phyloP scores from a whole-genome alignment of 1,284 basidiomycete species.

The Papiliotrema terrestris region DNA sequence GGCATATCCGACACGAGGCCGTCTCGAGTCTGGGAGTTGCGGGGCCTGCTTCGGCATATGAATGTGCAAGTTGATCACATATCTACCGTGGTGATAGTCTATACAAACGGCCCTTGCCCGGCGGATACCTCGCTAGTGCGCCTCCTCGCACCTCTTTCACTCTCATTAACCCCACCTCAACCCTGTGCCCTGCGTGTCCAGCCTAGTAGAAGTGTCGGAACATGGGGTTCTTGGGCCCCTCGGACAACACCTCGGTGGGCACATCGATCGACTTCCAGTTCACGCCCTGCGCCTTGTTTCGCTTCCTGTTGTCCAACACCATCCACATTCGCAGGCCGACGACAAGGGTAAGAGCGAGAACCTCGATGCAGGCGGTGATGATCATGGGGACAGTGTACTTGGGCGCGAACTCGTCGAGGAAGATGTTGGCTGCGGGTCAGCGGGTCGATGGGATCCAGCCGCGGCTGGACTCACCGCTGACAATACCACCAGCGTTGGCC shows the following conservation, averaged over 20 bases:
- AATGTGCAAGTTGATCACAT: too few relatives aligned
- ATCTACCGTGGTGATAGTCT: too few relatives aligned
- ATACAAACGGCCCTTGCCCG: too few relatives aligned
- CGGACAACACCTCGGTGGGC: conserved; percentile 49
- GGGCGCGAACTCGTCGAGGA: conserved; percentile 18
- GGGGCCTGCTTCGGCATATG: too few relatives aligned
- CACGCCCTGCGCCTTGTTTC: conserved; percentile 52
- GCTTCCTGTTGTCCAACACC: conserved; percentile 28
- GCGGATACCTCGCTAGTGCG: too few relatives aligned
- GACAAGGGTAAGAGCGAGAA: conserved; percentile 7
- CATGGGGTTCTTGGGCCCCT: conserved; percentile 49
- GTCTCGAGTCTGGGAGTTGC: too few relatives aligned
- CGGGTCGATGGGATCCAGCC: neutral
- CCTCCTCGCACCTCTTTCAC: too few relatives aligned
- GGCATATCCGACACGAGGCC: too few relatives aligned
- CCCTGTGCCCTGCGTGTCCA: too few relatives aligned
- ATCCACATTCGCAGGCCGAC: conserved; percentile 16
- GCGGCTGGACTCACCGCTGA: conserved; percentile 7
- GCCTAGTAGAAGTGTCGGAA: conserved; percentile 52
- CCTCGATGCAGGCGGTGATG: conserved; percentile 15
- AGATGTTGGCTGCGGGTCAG: conserved; percentile 15
- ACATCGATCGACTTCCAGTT: conserved; percentile 51
- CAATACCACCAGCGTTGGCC: conserved; percentile 23
- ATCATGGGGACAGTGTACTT: conserved; percentile 12
- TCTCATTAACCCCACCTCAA: too few relatives aligned